These are phyloP conservation scores for Solanum sitiens DNA, from an alignment of 257 asterid species.

Conservation along the genomic window DNA sequence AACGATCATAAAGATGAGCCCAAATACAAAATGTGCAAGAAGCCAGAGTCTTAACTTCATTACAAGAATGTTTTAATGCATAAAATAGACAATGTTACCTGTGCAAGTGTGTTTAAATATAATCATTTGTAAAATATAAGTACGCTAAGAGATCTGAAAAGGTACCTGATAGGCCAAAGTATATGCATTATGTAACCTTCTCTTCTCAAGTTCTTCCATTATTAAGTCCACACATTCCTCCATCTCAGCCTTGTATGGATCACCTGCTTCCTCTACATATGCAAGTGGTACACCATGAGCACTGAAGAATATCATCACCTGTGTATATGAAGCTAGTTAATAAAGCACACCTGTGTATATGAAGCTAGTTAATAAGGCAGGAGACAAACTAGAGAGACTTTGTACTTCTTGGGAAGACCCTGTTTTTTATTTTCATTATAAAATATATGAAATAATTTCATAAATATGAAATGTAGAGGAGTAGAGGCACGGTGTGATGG, in stretches of 20 bases:
- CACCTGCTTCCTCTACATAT: constrained; percentile 99
- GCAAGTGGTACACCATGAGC: constrained; percentile 99
- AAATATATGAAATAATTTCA: neutral
- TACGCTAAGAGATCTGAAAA: neutral
- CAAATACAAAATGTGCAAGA: neutral
- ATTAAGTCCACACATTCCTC: constrained; percentile 98
- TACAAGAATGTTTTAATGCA: neutral
- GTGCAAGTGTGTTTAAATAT: neutral
- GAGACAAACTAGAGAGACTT: neutral
- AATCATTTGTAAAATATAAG: neutral
- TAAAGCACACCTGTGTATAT: constrained; percentile 38
- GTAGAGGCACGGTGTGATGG: neutral
- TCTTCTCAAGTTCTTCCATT: constrained; percentile 89
- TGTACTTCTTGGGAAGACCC: neutral
- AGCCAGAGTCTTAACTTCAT: neutral
- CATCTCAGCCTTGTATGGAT: constrained; percentile 99
- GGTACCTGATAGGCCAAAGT: constrained; percentile 98
- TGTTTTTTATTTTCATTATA: neutral
- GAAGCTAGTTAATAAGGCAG: neutral
- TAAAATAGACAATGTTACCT: neutral
- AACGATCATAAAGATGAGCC: neutral
- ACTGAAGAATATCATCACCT: constrained; percentile 98
- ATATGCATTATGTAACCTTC: constrained; percentile 52
- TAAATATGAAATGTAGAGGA: neutral
- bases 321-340: constrained; percentile 5